Conservation (phyloP, 2,329 filamentous ascomycete species). For the Mariannaea elegans region DNA sequence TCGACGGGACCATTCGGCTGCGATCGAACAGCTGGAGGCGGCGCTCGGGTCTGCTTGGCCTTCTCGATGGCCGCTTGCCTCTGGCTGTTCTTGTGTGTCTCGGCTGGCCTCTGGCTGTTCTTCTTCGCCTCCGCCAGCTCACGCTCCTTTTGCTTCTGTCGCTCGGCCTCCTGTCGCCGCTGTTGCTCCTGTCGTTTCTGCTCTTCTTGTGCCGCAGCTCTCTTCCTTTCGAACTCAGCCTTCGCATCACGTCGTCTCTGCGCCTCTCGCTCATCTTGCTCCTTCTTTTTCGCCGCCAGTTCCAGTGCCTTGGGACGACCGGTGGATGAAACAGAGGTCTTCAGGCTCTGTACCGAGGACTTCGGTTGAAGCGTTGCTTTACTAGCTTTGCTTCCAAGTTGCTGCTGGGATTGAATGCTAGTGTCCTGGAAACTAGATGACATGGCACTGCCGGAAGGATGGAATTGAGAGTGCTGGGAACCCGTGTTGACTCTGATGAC, state of each 20-base stretch:
- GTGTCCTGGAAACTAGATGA: slow-evolving; percentile 66
- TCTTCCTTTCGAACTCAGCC: slow-evolving; percentile 80
- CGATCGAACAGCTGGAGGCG: slow-evolving; percentile 65
- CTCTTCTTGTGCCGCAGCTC: slow-evolving; percentile 72
- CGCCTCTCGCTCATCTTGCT: slow-evolving; percentile 83
- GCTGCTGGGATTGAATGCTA: slow-evolving; percentile 51
- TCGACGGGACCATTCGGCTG: slow-evolving; percentile 63
- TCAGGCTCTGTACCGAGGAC: slow-evolving; percentile 66
- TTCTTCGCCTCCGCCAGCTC: slow-evolving; percentile 73
- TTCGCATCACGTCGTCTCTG: slow-evolving; percentile 85
- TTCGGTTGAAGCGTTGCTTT: slow-evolving; percentile 71
- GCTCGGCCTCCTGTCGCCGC: slow-evolving; percentile 68
- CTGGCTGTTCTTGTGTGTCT: no score
- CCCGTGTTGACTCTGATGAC: slow-evolving; percentile 76
- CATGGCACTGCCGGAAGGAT: slow-evolving; percentile 65
- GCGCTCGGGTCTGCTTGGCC: slow-evolving; percentile 71
- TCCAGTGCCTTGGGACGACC: slow-evolving; percentile 76
- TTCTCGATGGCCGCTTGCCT: slow-evolving; percentile 71
- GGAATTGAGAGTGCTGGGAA: slow-evolving; percentile 68
- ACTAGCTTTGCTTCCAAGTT: slow-evolving; percentile 71
- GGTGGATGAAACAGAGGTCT: slow-evolving; percentile 62
- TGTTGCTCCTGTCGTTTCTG: slow-evolving; percentile 68
- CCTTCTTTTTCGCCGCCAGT: slow-evolving; percentile 81
- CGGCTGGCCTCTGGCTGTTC: slow-evolving; percentile 68
- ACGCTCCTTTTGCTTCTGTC: slow-evolving; percentile 68